Percentiles rank a stretch among this genome's conserved stretches.
Conservation (phyloP, 768 basidiomycete genomes). For the Royoungia palumana region DNA sequence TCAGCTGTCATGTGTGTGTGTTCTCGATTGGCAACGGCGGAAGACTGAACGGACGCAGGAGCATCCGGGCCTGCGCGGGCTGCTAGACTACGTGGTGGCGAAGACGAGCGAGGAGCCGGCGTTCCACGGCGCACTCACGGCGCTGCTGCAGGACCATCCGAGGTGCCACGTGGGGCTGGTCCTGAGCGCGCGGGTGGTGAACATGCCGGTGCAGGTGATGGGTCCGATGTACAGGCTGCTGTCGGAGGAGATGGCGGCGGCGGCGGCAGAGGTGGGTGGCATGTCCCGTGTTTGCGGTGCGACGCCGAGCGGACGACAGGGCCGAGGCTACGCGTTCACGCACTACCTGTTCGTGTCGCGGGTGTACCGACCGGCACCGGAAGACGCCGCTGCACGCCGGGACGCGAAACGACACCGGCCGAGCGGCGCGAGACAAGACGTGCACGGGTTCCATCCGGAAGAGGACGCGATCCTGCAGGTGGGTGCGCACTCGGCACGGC, state of each 20-base stretch:
- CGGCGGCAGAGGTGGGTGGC: slow-evolving; percentile 53
- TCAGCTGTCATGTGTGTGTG: slow-evolving; percentile 68
- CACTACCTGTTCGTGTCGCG: slow-evolving; percentile 77
- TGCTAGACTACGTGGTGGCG: slow-evolving; percentile 66
- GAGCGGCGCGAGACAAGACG: slow-evolving; percentile 34
- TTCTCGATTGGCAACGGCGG: background rate
- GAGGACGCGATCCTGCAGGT: slow-evolving; percentile 74
- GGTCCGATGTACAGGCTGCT: slow-evolving; percentile 94
- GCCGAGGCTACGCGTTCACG: slow-evolving; percentile 65
- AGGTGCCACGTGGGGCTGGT: slow-evolving; percentile 69
- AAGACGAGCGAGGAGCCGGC: slow-evolving; percentile 49
- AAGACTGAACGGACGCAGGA: slow-evolving; percentile 34
- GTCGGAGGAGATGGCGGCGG: slow-evolving; percentile 73
- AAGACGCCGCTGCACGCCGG: slow-evolving; percentile 56
- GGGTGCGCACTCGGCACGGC: background rate
- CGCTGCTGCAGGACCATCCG: slow-evolving; percentile 29
- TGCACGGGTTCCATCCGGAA: slow-evolving; percentile 82
- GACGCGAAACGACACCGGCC: slow-evolving; percentile 37
- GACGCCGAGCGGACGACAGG: slow-evolving; percentile 25
- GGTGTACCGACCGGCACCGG: slow-evolving; percentile 68
- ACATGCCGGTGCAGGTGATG: slow-evolving; percentile 92
- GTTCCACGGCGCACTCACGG: slow-evolving; percentile 52
- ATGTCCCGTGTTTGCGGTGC: background rate
- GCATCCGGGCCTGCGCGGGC: slow-evolving; percentile 64
- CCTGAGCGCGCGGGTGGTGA: slow-evolving; percentile 84